Base-by-base conservation (phyloP, 257 asterid genomes). In the Perilla frutescens region DNA sequence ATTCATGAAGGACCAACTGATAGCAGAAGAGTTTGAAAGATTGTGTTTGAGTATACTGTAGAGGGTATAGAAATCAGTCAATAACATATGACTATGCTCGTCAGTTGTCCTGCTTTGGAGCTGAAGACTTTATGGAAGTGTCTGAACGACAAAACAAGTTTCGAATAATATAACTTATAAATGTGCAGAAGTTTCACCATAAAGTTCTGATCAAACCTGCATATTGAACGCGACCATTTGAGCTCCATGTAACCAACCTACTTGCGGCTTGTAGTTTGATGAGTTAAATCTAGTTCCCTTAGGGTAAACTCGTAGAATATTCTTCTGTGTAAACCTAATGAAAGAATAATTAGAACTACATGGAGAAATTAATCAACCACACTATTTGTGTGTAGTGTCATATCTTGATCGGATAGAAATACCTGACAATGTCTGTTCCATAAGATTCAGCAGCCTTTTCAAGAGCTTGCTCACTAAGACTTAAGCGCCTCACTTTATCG, bases 161-260 rank as follows among this genome's bases (percentile, higher is more conserved):
- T 34, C 10, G 26, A 20, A 20, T 8, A 4, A 14, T 45, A 71
- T 15, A 15, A 71, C 53, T 45, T 9, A 20, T 20, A 20, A 43
- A 57, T 36, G 26, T n/a, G 57, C 4, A 45, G 40, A 37, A 15
- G 8, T 32, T 44, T 15, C 77, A 53, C 47, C 7, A 36, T 36
- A 47, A 62, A 26, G 13, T 34, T 72, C 9, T 36, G 62, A 31
- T 43, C 61, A 13, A 59, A 91, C 97, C 96, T 89, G 97, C 97
- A 91, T 91, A 70, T 91, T 91, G 74, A 91, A 91, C 15, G 97
- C 97, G 72, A 91, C 89, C 97, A 91, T 91, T 77, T 91, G 97
- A 83, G 97, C 97, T 66, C 97, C 97, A 34, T 90, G 97, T 84
- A 90, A 81, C 97, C 97, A 91, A 43, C 91, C 96, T 48, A 88